Evolutionary conservation across 108 stramenopile genomes (phyloP).

Genomic region (Cyclotella sp.): DNA sequence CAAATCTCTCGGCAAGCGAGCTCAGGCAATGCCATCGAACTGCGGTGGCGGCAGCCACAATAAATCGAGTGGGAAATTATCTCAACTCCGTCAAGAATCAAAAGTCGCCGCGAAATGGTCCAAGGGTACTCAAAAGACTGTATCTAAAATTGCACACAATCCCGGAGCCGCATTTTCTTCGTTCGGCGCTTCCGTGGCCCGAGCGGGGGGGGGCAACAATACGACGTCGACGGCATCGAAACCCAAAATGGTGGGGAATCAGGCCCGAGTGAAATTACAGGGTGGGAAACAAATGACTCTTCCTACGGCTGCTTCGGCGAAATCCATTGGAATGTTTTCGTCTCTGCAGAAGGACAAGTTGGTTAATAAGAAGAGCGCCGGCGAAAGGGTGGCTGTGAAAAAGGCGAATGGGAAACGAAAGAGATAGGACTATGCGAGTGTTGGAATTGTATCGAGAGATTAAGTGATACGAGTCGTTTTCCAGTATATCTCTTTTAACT

Average conservation of each 20-base stretch:
- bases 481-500: too few relatives aligned
- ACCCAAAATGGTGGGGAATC: slow-evolving; percentile 10
- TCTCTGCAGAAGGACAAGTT: slow-evolving; percentile 28
- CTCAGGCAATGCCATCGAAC: slow-evolving; percentile 13
- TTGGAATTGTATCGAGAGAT: neutral
- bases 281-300: slow-evolving; percentile 42
- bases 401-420: neutral
- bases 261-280: slow-evolving; percentile 35
- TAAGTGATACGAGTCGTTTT: neutral
- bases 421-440: neutral
- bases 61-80: slow-evolving; percentile 9
- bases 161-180: neutral
- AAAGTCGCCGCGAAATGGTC: slow-evolving; percentile 36
- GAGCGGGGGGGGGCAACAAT: slow-evolving; percentile 14
- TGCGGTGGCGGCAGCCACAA: neutral
- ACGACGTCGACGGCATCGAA: neutral
- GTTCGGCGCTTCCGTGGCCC: slow-evolving; percentile 45
- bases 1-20: slow-evolving; percentile 38
- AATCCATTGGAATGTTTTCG: slow-evolving; percentile 39
- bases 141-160: slow-evolving; percentile 18
- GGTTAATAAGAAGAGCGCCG: neutral
- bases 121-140: slow-evolving; percentile 33
- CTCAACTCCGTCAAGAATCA: slow-evolving; percentile 28
- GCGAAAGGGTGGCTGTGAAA: neutral
- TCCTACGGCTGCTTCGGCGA: slow-evolving; percentile 26